Evolutionary conservation across 306 rosid genomes (phyloP).

Genomic region (Ochetophila trinervis): DNA sequence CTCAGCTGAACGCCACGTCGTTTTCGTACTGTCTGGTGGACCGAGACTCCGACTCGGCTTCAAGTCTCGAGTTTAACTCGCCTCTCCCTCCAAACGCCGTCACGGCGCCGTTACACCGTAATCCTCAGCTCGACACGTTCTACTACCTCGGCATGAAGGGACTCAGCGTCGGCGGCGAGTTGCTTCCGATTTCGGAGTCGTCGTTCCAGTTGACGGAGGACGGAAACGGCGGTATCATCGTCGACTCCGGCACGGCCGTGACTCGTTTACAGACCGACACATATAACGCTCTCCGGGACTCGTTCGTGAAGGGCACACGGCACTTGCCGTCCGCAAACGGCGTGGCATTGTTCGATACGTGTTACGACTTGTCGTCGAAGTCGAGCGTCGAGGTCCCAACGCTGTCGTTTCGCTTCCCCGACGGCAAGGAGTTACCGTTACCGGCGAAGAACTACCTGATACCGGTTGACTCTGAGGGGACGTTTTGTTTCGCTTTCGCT

Average conservation of each 20-base stretch:
- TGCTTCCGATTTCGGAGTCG: constrained; percentile 43
- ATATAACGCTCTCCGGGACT: constrained; percentile 53
- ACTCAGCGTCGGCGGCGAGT: constrained; percentile 59
- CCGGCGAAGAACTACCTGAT: constrained; percentile 81
- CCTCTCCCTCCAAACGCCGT: constrained; percentile 51
- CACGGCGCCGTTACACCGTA: constrained; percentile 59
- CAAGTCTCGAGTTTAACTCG: constrained; percentile 70
- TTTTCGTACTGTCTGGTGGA: constrained; percentile 85
- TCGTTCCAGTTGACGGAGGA: constrained; percentile 37
- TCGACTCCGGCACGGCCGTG: constrained; percentile 96
- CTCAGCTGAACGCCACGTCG: constrained; percentile 67
- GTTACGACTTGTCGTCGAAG: constrained; percentile 70
- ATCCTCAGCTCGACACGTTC: constrained; percentile 57
- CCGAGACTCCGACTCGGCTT: constrained; percentile 72
- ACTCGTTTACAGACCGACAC: constrained; percentile 59
- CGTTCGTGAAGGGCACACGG: constrained; percentile 47
- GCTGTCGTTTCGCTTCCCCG: constrained; percentile 61
- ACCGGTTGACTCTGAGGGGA: constrained; percentile 80
- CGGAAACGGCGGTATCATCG: constrained; percentile 68
- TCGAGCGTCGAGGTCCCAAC: constrained; percentile 72
- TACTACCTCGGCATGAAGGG: constrained; percentile 63
- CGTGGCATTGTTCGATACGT: constrained; percentile 69
- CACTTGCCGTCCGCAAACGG: constrained; percentile 34
- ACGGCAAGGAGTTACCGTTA: constrained; percentile 50
- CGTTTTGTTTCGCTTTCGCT: constrained; percentile 84